Conservation (phyloP, 108 stramenopile species). For the Cylindrotheca closterium region DNA sequence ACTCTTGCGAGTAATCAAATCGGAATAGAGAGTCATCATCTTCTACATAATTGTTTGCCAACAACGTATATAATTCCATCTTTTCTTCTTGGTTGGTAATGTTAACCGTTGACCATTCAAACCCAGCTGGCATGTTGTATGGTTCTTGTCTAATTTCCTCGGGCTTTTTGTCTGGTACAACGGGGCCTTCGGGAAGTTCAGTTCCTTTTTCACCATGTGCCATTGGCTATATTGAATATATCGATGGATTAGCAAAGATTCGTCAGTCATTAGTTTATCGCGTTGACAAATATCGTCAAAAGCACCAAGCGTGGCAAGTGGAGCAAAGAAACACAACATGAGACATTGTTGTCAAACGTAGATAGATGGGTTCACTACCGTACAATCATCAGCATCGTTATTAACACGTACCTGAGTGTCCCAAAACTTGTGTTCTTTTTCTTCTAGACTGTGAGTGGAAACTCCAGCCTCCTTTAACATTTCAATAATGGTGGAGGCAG, state of each 20-base stretch:
- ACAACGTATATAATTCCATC: conserved; percentile 90
- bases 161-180: conserved; percentile 74
- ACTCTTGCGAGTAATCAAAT: conserved; percentile 93
- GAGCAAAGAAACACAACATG: conserved; percentile 4
- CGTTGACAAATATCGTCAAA: too few relatives aligned
- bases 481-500: conserved; percentile 27
- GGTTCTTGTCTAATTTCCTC: conserved; percentile 87
- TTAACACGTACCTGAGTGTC: conserved; percentile 94
- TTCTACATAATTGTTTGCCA: conserved; percentile 98
- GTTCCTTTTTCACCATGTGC: conserved; percentile 30
- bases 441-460: conserved; percentile 32
- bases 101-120: conserved; percentile 92
- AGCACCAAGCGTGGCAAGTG: too few relatives aligned
- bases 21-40: conserved; percentile 98
- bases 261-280: neutral
- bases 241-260: neutral
- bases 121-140: conserved; percentile 96
- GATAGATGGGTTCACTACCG: too few relatives aligned
- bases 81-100: conserved; percentile 59
- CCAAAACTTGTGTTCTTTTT: conserved; percentile 91
- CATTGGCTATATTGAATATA: conserved; percentile 39
- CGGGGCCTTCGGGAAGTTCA: conserved; percentile 72
- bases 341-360: too few relatives aligned
- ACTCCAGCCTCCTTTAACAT: conserved; percentile 38
- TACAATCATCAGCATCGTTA: too few relatives aligned